Conservation (phyloP, 768 basidiomycete genomes). For the button mushroom (Agaricus bisporus) region DNA sequence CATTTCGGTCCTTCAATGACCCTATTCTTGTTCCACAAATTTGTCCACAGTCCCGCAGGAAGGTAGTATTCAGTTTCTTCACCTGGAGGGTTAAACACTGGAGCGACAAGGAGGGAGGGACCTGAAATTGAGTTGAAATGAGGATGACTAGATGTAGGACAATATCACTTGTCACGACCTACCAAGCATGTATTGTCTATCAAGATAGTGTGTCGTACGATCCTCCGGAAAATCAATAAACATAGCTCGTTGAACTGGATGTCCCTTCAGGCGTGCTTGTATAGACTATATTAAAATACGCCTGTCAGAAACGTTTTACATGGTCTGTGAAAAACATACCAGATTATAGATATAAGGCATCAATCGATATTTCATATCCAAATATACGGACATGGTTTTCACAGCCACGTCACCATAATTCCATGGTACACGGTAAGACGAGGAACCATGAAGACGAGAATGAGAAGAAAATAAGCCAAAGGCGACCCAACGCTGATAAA, state of each 20-base stretch:
- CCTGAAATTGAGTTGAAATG: slow-evolving; percentile 23
- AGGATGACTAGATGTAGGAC: neutral
- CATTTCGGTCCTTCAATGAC: slow-evolving; percentile 54
- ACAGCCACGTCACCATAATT: slow-evolving; percentile 68
- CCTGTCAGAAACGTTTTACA: neutral
- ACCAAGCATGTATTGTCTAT: slow-evolving; percentile 52
- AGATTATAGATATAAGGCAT: slow-evolving; percentile 69
- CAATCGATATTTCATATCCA: slow-evolving; percentile 60
- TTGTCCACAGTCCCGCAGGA: slow-evolving; percentile 56
- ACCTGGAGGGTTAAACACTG: slow-evolving; percentile 48
- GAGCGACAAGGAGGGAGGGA: slow-evolving; percentile 54
- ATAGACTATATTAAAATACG: slow-evolving; percentile 34
- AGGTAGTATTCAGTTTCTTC: slow-evolving; percentile 57
- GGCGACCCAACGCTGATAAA: slow-evolving; percentile 73
- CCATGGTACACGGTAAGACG: slow-evolving; percentile 76
- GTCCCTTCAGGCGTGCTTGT: slow-evolving; percentile 42
- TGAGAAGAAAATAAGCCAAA: slow-evolving; percentile 76
- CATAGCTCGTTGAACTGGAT: slow-evolving; percentile 60
- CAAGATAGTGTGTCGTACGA: slow-evolving; percentile 52
- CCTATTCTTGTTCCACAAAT: slow-evolving; percentile 48
- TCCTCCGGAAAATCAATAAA: slow-evolving; percentile 60
- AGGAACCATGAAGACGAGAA: slow-evolving; percentile 66
- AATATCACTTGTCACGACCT: slow-evolving; percentile 5
- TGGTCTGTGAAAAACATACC: slow-evolving; percentile 24
- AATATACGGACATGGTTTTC: slow-evolving; percentile 52